Base-by-base conservation (phyloP, 2,329 filamentous ascomycete species). In the Byssothecium circinans region DNA sequence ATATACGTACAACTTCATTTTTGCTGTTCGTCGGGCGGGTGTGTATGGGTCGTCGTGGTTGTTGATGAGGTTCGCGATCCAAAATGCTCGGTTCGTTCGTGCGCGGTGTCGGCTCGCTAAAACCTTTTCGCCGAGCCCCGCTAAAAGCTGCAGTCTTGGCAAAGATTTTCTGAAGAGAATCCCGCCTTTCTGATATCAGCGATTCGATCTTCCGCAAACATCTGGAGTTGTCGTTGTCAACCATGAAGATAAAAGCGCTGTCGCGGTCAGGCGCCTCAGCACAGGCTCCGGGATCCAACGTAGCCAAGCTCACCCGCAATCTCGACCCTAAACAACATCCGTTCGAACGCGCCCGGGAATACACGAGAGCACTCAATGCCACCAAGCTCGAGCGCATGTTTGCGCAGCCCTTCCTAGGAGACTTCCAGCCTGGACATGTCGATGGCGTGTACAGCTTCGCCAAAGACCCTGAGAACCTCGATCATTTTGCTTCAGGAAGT, bases 381-480 rank as follows among this genome's bases (percentile, higher is more conserved):
- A 90, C 91, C 49, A 96, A 96, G 72, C 76, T 96, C 52, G 90
- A 96, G 74, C 87, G 91, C 60, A 92, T 96, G 87, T 95, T 95
- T 71, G 86, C 86, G 23, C 80, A 85, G 43, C 88, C 89, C 3
- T 96, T 96, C 65, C 75, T 99, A 36, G 88, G 82, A 1, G 89
- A 96, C 70, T 83, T 99, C 19, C 92, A 92, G 44, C 81, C 83
- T 25, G 92, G 94, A 17, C 94, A 99, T 73, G 89, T 96, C 46
- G 94, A 99, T 65, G 94, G 94, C 41, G 75, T 79, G 14, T 79
- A 78, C 59, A 71, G 65, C 10, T 71, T 78, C 34, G 75, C 75
- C 11, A 77, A 77, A 48, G 76, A 78, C 51, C 75, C 75, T 2
- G 70, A 72, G 30, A 72, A 73, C 2, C 64, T 78, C 22, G 74